Conservation (phyloP, 2,329 filamentous ascomycete genomes). For the Calonectria fujianensis region DNA sequence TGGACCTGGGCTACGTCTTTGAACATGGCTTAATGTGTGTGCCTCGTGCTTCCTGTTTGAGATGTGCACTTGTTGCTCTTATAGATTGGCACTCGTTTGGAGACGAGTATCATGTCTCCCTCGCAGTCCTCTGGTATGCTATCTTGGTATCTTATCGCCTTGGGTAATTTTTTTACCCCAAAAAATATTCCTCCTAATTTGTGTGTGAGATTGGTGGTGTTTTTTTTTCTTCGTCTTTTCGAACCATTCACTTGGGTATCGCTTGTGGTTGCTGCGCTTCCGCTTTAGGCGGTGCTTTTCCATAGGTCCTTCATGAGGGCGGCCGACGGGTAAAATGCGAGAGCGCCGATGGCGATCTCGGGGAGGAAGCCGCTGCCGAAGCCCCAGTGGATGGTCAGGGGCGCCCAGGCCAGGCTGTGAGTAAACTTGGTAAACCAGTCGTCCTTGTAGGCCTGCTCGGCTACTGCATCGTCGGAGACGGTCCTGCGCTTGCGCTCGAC, state of each 20-base stretch:
- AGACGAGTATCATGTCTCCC: not conserved
- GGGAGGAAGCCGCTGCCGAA: constrained; percentile 75
- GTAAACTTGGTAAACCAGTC: constrained; percentile 80
- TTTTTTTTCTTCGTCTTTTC: not conserved
- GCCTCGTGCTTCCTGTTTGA: constrained; percentile 13
- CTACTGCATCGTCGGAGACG: constrained; percentile 56
- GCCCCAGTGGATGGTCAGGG: constrained; percentile 90
- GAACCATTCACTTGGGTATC: not conserved
- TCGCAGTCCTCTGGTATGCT: constrained; percentile 13
- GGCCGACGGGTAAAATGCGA: constrained; percentile 67
- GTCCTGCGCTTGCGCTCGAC: constrained; percentile 66
- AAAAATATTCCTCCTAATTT: constrained; percentile 12
- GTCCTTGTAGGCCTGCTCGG: constrained; percentile 65
- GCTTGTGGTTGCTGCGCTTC: not conserved
- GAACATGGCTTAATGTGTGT: constrained; percentile 5
- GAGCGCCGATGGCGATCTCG: constrained; percentile 63
- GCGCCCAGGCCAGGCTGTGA: constrained; percentile 85
- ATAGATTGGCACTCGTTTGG: constrained; percentile 4
- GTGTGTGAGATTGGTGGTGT: not conserved
- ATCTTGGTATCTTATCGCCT: constrained; percentile 19
- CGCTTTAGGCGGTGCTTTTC: constrained; percentile 60
- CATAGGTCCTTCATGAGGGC: constrained; percentile 68
- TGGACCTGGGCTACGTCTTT: not conserved
- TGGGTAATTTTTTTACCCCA: not conserved
- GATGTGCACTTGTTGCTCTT: constrained; percentile 21